Conservation (phyloP, 2,329 filamentous ascomycete species). For the Harringtonia aguacate region DNA sequence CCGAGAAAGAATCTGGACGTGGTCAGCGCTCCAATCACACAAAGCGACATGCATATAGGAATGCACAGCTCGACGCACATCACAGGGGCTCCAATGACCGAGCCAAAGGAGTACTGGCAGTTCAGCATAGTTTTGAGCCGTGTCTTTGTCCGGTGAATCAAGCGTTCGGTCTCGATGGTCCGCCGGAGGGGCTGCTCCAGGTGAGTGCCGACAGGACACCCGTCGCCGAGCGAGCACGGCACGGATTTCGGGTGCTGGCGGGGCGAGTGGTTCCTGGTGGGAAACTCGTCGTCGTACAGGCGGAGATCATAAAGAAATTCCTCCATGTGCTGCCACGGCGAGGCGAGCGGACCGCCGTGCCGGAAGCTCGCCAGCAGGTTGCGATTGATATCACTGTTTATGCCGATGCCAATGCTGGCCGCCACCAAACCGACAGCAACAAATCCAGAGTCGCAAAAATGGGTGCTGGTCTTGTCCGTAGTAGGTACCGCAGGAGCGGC, state of each 20-base stretch:
- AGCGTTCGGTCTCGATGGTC: constrained; percentile 1
- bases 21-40: no score
- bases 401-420: no score
- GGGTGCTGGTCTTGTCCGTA: no score
- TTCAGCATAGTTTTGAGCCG: constrained; percentile 15
- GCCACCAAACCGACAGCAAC: no score
- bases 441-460: no score
- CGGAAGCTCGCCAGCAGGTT: no score
- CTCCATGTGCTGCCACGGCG: constrained; percentile 17
- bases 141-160: constrained; percentile 11
- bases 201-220: constrained; percentile 2
- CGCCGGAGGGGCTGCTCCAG: constrained; percentile 6
- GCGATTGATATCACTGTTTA: no score
- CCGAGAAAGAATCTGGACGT: constrained; percentile 15
- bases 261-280: constrained; percentile 8
- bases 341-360: constrained; percentile 6
- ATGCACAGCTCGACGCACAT: constrained; percentile 2
- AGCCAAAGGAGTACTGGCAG: constrained; percentile 17
- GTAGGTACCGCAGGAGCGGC: no score
- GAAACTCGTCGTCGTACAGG: constrained; percentile 12
- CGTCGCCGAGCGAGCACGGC: background rate
- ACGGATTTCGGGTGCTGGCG: constrained; percentile 10
- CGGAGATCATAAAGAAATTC: constrained; percentile 13
- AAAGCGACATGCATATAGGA: background rate
- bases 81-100: constrained; percentile 16